phyloP scores from a whole-genome alignment of 805 yeast species.

The Metschnikowia koreensis region DNA sequence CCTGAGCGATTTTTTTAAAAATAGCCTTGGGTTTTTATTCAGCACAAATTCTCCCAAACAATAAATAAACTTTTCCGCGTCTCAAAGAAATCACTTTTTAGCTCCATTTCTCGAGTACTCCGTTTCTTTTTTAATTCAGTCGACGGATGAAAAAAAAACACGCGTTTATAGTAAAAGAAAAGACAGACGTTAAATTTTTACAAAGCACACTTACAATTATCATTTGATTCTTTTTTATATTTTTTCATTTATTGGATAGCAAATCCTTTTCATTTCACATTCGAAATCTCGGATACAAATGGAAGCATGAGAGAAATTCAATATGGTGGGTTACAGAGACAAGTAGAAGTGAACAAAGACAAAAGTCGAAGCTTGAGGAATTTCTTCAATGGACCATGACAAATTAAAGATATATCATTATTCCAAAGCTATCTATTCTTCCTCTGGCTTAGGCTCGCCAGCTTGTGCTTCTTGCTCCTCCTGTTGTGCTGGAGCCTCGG shows the following conservation, averaged over 20 bases:
- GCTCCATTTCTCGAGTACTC: no score
- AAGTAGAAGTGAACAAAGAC: constrained; percentile 19
- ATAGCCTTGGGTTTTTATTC: no score
- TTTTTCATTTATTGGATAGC: constrained; percentile 11
- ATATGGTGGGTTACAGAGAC: constrained; percentile 17
- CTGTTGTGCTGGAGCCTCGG: constrained; percentile 59
- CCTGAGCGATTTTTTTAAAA: no score
- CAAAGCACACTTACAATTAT: neutral
- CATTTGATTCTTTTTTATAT: constrained; percentile 1
- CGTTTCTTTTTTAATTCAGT: no score
- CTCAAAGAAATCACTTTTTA: no score
- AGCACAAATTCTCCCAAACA: no score
- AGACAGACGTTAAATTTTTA: neutral
- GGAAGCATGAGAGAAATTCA: constrained; percentile 7
- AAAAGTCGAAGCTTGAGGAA: constrained; percentile 11
- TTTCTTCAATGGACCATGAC: constrained; percentile 13
- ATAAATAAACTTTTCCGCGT: no score
- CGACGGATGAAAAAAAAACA: neutral
- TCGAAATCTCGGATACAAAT: constrained; percentile 1
- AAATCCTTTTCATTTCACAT: constrained; percentile 7
- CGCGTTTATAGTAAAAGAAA: neutral
- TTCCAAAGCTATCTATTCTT: constrained; percentile 23
- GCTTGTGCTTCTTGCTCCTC: constrained; percentile 32
- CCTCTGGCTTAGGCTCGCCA: constrained; percentile 25
- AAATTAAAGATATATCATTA: constrained; percentile 12